Evolutionary conservation across 768 basidiomycete species (phyloP).

Genomic region (Psilocybe cyanescens): DNA sequence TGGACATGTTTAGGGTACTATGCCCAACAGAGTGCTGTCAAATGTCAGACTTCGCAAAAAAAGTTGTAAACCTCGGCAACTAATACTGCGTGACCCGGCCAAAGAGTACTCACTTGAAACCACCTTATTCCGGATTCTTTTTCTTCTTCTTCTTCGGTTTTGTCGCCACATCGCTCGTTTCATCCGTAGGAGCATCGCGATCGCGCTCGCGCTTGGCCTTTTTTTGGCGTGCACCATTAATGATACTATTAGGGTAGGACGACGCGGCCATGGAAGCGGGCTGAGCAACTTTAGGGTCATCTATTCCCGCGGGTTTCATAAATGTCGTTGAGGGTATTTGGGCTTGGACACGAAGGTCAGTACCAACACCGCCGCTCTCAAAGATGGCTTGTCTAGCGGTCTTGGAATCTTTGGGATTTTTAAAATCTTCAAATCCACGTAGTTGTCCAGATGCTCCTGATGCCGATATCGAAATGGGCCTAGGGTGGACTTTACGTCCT

Average conservation of each 20-base stretch:
- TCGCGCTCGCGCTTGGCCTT: constrained; percentile 36
- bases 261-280: constrained; percentile 1
- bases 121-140: constrained; percentile 21
- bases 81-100: background rate
- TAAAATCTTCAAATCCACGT: constrained; percentile 28
- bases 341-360: constrained; percentile 45
- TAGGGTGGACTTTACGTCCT: constrained; percentile 29
- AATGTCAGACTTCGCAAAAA: constrained; percentile 9
- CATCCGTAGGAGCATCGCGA: constrained; percentile 25
- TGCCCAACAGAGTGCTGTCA: constrained; percentile 8
- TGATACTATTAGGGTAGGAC: constrained; percentile 16
- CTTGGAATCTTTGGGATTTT: constrained; percentile 35
- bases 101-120: background rate
- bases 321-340: constrained; percentile 35
- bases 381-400: constrained; percentile 49
- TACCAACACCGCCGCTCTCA: constrained; percentile 50
- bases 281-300: constrained; percentile 41
- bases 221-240: constrained; percentile 32
- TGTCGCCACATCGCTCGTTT: constrained; percentile 24
- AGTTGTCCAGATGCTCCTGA: constrained; percentile 28
- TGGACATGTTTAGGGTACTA: constrained; percentile 4
- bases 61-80: background rate
- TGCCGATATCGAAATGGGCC: constrained; percentile 31
- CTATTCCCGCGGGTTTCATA: constrained; percentile 61
- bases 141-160: constrained; percentile 42